These are phyloP conservation scores for Sambucus nigra DNA, from an alignment of 129 eudicot genomes.

Conservation along the genomic window DNA sequence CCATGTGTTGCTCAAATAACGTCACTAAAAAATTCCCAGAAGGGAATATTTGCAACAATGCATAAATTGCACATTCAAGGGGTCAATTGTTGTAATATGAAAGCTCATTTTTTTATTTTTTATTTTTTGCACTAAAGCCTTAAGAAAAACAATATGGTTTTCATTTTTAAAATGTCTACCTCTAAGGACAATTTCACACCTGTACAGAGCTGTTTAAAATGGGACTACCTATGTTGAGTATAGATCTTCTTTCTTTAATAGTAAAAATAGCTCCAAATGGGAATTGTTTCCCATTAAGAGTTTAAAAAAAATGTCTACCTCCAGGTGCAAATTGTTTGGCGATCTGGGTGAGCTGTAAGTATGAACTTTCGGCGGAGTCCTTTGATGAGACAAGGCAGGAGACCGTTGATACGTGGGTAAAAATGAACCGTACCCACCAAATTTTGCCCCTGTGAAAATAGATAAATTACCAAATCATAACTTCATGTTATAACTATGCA, in stretches of 20 bases:
- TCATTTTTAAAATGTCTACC: constrained; percentile 39
- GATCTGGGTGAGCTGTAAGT: constrained; percentile 28
- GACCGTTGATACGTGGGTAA: constrained; percentile 77
- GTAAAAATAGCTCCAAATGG: no score
- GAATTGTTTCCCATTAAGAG: no score
- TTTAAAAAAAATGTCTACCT: constrained; percentile 63
- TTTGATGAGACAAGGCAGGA: constrained; percentile 55
- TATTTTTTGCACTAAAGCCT: constrained; percentile 1
- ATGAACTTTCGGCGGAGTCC: constrained; percentile 43
- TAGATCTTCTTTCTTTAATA: no score
- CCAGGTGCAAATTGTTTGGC: constrained; percentile 44
- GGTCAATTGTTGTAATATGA: no score
- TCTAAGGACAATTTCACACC: constrained; percentile 41
- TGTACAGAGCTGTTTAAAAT: no score
- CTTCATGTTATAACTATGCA: constrained; percentile 6
- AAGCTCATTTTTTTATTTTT: not conserved
- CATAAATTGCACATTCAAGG: no score
- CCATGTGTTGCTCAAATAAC: no score
- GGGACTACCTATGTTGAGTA: no score
- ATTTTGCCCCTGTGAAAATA: constrained; percentile 64
- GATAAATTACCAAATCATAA: constrained; percentile 30
- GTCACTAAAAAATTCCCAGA: no score
- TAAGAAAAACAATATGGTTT: not conserved
- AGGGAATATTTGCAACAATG: no score
- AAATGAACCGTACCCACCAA: constrained; percentile 92